A percentile compares a stretch with the other conserved stretches of the same genome.
These are phyloP conservation scores for Baeospora myosura DNA, from an alignment of 1,284 basidiomycete genomes.

Conservation along the genomic window DNA sequence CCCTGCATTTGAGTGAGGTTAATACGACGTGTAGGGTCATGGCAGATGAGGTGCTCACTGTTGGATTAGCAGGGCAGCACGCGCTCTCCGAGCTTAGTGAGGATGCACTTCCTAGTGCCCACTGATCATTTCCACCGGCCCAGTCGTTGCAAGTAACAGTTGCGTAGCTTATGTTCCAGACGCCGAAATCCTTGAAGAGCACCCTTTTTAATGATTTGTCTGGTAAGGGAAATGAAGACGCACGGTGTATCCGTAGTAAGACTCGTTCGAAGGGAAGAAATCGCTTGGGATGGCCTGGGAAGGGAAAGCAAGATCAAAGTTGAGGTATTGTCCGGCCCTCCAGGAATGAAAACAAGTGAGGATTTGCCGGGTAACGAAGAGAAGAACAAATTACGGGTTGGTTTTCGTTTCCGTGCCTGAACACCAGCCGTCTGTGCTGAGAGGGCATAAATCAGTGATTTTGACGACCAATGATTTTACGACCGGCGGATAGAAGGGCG, in stretches of 20 bases:
- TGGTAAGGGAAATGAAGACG: constrained; percentile 14
- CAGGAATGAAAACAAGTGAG: constrained; percentile 2
- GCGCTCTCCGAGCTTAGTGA: constrained; percentile 43
- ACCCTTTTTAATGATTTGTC: constrained; percentile 5
- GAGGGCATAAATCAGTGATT: constrained; percentile 67
- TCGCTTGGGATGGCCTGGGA: constrained; percentile 59
- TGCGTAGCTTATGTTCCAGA: constrained; percentile 73
- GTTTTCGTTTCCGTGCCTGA: constrained; percentile 50
- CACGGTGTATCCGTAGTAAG: constrained; percentile 49
- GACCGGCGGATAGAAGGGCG: constrained; percentile 62
- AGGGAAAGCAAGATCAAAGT: constrained; percentile 73
- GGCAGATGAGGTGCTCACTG: constrained; percentile 29
- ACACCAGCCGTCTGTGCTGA: constrained; percentile 57
- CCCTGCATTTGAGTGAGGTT: constrained; percentile 26
- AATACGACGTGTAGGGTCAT: constrained; percentile 5
- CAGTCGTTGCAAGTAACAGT: constrained; percentile 55
- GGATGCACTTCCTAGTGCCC: constrained; percentile 57
- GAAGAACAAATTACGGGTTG: constrained; percentile 44
- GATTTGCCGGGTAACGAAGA: neutral
- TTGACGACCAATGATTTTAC: constrained; percentile 63
- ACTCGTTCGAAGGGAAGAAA: constrained; percentile 65
- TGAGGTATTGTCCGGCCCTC: constrained; percentile 60
- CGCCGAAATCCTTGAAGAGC: constrained; percentile 58
- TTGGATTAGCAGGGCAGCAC: constrained; percentile 65
- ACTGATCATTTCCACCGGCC: constrained; percentile 50